These are phyloP conservation scores for Trichoderma hamatum DNA, from an alignment of 2,329 filamentous ascomycete species.

Conservation along the genomic window DNA sequence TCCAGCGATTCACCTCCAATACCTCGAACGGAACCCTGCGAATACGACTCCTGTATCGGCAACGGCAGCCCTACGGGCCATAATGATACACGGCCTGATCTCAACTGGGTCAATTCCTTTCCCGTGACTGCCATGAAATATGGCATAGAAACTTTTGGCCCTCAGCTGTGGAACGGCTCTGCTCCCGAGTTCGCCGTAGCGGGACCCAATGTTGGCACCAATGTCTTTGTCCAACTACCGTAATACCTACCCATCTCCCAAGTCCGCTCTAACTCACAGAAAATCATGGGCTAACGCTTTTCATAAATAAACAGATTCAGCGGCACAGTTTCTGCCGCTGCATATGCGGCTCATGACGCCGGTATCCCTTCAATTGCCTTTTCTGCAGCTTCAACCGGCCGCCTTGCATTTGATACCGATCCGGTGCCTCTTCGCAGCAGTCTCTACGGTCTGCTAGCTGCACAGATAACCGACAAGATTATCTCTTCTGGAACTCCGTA, in stretches of 20 bases:
- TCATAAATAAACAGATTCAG: constrained; percentile 49
- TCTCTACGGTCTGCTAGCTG: constrained; percentile 66
- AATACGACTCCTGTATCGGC: constrained; percentile 63
- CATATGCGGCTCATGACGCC: constrained; percentile 56
- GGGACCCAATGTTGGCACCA: constrained; percentile 63
- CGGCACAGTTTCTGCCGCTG: constrained; percentile 68
- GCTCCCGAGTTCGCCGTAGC: constrained; percentile 65
- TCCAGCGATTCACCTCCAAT: constrained; percentile 52
- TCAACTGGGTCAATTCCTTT: constrained; percentile 74
- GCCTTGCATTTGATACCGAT: constrained; percentile 56
- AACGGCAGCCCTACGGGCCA: constrained; percentile 59
- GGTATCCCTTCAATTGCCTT: constrained; percentile 71
- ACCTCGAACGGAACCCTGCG: constrained; percentile 54
- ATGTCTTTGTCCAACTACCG: constrained; percentile 58
- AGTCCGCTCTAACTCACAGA: background rate
- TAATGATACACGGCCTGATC: constrained; percentile 58
- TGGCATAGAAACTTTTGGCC: constrained; percentile 24
- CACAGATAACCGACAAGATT: constrained; percentile 59
- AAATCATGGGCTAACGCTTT: background rate
- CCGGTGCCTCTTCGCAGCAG: constrained; percentile 57
- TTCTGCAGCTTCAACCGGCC: constrained; percentile 56
- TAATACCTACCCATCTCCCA: background rate
- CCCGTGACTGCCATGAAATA: constrained; percentile 52
- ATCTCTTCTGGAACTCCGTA: constrained; percentile 62
- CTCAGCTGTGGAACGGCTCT: constrained; percentile 39